phyloP scores from a whole-genome alignment of 2,329 filamentous ascomycete species.

The Sphaerulina vaccinii region DNA sequence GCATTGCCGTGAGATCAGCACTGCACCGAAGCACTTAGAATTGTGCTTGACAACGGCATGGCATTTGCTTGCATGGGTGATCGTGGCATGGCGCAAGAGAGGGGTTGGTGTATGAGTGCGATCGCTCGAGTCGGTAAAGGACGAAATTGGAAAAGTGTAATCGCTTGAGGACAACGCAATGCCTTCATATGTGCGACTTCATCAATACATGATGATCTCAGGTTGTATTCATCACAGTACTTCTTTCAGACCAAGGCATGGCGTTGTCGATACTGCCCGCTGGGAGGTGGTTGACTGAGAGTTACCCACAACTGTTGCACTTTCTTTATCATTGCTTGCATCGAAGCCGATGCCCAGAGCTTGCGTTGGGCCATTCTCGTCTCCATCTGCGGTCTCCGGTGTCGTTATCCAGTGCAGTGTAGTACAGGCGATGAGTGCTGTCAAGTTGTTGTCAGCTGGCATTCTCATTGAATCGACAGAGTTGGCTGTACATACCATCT shows the following conservation, averaged over 20 bases:
- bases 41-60: neutral
- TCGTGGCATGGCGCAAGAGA: neutral
- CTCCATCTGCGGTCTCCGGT: conserved; percentile 12
- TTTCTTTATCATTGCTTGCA: conserved; percentile 8
- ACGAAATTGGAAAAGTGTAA: neutral
- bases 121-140: neutral
- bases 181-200: too few species aligned
- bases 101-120: conserved; percentile 3
- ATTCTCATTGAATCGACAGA: too few species aligned
- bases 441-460: conserved; percentile 2
- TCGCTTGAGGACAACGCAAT: too few species aligned
- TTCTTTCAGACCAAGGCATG: conserved; percentile 2
- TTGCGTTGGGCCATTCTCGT: conserved; percentile 16
- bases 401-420: conserved; percentile 24
- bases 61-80: conserved; percentile 1
- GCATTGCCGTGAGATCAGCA: neutral
- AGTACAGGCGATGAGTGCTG: conserved; percentile 19
- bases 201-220: too few species aligned
- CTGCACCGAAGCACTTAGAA: neutral
- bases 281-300: conserved; percentile 1
- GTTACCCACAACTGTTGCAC: conserved; percentile 8
- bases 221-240: neutral
- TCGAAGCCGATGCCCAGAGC: conserved; percentile 19
- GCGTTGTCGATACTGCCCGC: neutral
- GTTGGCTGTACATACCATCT: conserved; percentile 14